phyloP scores from a whole-genome alignment of 1,284 basidiomycete species.

The Naganishia sp. region DNA sequence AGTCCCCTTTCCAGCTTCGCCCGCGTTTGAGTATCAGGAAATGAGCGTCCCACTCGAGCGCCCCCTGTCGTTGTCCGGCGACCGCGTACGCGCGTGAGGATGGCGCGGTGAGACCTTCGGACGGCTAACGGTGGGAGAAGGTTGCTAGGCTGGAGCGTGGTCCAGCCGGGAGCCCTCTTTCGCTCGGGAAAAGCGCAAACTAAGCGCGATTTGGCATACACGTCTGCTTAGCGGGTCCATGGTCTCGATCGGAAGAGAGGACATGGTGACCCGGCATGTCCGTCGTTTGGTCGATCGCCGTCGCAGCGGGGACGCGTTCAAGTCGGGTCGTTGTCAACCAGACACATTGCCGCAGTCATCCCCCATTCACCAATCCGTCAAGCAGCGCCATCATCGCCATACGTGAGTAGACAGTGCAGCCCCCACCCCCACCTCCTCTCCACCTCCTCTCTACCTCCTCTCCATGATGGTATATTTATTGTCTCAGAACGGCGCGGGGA shows the following conservation, averaged over 20 bases:
- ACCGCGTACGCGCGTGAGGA: too few relatives aligned
- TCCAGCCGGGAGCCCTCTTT: too few relatives aligned
- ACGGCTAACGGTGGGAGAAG: background rate
- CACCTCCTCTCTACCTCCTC: background rate
- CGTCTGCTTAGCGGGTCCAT: background rate
- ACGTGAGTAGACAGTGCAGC: background rate
- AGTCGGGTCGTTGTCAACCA: too few relatives aligned
- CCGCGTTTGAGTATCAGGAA: too few relatives aligned
- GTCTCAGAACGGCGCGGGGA: slow-evolving; percentile 34
- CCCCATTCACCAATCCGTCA: background rate
- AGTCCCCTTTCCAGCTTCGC: too few relatives aligned
- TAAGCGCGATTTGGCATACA: slow-evolving; percentile 1
- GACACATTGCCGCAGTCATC: too few relatives aligned
- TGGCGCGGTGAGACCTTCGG: background rate
- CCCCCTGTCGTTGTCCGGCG: too few relatives aligned
- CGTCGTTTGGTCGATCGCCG: background rate
- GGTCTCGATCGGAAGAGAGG: background rate
- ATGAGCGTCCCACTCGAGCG: too few relatives aligned
- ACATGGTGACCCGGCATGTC: background rate
- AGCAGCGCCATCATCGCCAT: background rate
- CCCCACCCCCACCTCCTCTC: background rate
- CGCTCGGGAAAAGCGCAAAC: too few relatives aligned
- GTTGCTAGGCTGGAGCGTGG: background rate
- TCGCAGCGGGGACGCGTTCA: background rate
- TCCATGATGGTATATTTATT: slow-evolving; percentile 37